Percentiles rank a stretch among this genome's conserved stretches.
Evolutionary conservation across 2,329 filamentous ascomycete species (phyloP).

Genomic region (Fusarium fracticaudum): DNA sequence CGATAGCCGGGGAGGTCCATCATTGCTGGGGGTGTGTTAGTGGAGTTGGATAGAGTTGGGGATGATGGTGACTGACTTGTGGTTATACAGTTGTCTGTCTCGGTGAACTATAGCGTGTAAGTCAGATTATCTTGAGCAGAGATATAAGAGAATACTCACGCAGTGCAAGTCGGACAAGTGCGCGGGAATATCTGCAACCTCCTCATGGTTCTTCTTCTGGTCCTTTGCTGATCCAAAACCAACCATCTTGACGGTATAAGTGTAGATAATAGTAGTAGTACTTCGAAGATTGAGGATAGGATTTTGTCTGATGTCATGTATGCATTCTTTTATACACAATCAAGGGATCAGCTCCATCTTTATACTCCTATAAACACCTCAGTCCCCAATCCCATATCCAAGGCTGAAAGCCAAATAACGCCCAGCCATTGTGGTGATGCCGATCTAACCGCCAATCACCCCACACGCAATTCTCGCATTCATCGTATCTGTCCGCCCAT

Average conservation of each 20-base stretch:
- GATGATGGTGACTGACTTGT: slow-evolving; percentile 51
- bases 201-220: slow-evolving; percentile 38
- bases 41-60: background rate
- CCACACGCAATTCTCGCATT: slow-evolving; percentile 27
- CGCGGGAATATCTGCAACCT: slow-evolving; percentile 51
- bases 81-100: slow-evolving; percentile 69
- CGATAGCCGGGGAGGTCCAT: slow-evolving; percentile 70
- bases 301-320: background rate
- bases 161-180: slow-evolving; percentile 62
- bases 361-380: slow-evolving; percentile 2
- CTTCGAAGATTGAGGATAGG: background rate
- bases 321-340: background rate
- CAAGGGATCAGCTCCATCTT: slow-evolving; percentile 7
- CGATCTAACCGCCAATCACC: background rate
- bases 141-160: slow-evolving; percentile 16
- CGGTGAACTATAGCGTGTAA: slow-evolving; percentile 53
- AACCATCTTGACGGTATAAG: slow-evolving; percentile 37
- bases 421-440: background rate
- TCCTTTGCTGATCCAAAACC: slow-evolving; percentile 37
- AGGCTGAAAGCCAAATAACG: background rate
- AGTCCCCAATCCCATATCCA: background rate
- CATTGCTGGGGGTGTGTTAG: slow-evolving; percentile 55
- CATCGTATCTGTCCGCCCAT: slow-evolving; percentile 24
- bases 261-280: background rate
- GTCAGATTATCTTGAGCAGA: background rate